Evolutionary conservation across 805 yeast species (phyloP).

Genomic region (Wickerhamomyces rabaulensis): DNA sequence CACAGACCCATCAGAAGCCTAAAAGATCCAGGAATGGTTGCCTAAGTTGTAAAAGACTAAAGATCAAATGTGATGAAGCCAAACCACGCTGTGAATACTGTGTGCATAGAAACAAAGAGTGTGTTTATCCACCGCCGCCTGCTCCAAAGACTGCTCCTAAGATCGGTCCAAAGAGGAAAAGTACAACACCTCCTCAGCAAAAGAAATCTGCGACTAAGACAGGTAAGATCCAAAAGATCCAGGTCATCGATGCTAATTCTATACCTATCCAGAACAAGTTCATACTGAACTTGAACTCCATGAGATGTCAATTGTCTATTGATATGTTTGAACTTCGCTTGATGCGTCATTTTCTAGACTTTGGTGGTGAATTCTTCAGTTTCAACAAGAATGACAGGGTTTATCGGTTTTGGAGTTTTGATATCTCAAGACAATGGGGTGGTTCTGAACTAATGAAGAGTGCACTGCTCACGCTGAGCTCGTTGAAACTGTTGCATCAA

Average conservation of each 20-base stretch:
- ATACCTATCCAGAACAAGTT: conserved; percentile 1
- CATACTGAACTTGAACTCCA: conserved; percentile 13
- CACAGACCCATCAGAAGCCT: background rate
- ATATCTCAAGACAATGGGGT: conserved; percentile 16
- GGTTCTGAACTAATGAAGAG: conserved; percentile 11
- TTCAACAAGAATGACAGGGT: conserved; percentile 8
- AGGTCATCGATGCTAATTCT: background rate
- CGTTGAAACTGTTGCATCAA: conserved; percentile 17
- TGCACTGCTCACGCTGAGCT: conserved; percentile 17
- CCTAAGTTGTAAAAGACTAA: conserved; percentile 75
- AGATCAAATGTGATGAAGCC: conserved; percentile 88
- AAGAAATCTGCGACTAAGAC: background rate
- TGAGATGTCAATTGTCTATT: conserved; percentile 11
- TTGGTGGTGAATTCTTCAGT: conserved; percentile 18
- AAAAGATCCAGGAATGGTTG: conserved; percentile 81
- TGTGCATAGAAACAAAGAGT: conserved; percentile 64
- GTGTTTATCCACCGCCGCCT: conserved; percentile 46
- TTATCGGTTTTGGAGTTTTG: conserved; percentile 12
- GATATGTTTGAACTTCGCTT: conserved; percentile 16
- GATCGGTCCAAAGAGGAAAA: conserved; percentile 2
- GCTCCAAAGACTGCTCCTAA: background rate
- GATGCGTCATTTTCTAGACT: conserved; percentile 17
- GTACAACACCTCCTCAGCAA: background rate
- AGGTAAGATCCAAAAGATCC: background rate
- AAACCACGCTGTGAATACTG: conserved; percentile 81